Base-by-base conservation (phyloP, 306 rosid genomes). In the Betula pendula region DNA sequence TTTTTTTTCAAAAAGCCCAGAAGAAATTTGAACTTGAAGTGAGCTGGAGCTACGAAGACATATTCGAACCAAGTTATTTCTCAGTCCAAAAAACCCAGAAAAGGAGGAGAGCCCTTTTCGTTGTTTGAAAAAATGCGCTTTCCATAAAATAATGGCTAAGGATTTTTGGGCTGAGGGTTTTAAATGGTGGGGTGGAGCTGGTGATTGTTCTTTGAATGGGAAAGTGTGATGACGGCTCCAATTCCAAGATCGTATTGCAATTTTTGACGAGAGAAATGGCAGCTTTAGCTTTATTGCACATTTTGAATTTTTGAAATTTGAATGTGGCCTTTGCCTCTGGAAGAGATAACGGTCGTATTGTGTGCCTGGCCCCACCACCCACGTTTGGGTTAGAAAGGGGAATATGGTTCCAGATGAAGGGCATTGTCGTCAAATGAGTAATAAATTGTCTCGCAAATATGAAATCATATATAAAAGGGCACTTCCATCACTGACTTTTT, bases 251-350 rank as follows among this genome's bases (percentile, higher is more conserved):
- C 44, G 17, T 70, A 8, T 11, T 20, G 31, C 56, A 15, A 3
- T 53, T 53, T n/a, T 55, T 11, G 5, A 0, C 14, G 20, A 24
- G n/a, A 63, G 81, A 83, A 71, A 76, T 81, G 77, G 85, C 72
- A 80, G 87, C 89, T 86, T 78, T 42, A 19, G 65, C 79, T 84
- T 83, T 80, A 69, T 63, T 75, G 59, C 25, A 58, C 25, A 47
- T 35, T 90, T 88, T 85, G 88, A 88, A 88, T 15, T 43, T 92
- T 92, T 90, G 97, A 92, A 92, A 62, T 92, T 92, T 92, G 96
- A 92, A 92, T 70, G 78, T 24, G 49, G 20, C 33, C 16, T 56
- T 75, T 60, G 2, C 55, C 75, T 38, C 71, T 29, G 72, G 11
- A 33, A 7, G 87, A 73, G 78, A 45, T 84, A 90, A 87, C 93